Evolutionary conservation across 352 stramenopile genomes (phyloP).

Genomic region (Phytophthora agathidicida): DNA sequence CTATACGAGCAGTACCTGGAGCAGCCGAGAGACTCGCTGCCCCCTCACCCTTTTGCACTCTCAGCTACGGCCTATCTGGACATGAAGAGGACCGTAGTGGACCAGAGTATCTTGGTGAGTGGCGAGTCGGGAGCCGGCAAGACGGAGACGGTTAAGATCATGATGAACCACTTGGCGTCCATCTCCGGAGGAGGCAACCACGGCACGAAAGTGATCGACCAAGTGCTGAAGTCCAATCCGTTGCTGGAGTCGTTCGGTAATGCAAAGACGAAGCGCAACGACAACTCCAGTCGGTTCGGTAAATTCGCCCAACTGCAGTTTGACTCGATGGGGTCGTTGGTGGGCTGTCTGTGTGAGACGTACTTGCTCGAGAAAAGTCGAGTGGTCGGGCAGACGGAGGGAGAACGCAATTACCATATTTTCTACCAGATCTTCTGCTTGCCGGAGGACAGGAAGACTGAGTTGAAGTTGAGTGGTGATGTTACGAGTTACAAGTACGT

Average conservation of each 20-base stretch:
- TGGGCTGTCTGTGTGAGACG: slow-evolving; percentile 81
- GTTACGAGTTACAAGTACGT: slow-evolving; percentile 85
- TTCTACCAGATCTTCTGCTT: slow-evolving; percentile 96
- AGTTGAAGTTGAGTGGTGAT: slow-evolving; percentile 64
- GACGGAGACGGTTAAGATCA: slow-evolving; percentile 96
- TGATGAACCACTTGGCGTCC: slow-evolving; percentile 85
- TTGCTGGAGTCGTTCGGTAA: slow-evolving; percentile 82
- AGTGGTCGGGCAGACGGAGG: slow-evolving; percentile 88
- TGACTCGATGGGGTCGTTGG: slow-evolving; percentile 58
- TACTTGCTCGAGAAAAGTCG: slow-evolving; percentile 98
- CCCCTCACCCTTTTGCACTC: slow-evolving; percentile 74
- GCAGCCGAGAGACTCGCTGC: slow-evolving; percentile 53
- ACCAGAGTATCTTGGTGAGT: slow-evolving; percentile 90
- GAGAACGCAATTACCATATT: slow-evolving; percentile 98
- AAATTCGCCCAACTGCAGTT: slow-evolving; percentile 88
- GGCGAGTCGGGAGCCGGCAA: slow-evolving; percentile 92
- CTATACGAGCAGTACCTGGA: slow-evolving; percentile 75
- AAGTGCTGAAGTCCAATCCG: slow-evolving; percentile 81
- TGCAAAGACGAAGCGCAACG: slow-evolving; percentile 85
- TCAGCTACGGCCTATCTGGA: slow-evolving; percentile 72
- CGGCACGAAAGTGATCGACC: slow-evolving; percentile 78
- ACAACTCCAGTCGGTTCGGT: slow-evolving; percentile 84
- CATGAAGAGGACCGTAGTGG: slow-evolving; percentile 74
- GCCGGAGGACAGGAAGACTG: slow-evolving; percentile 41
- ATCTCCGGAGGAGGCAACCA: slow-evolving; percentile 72